Evolutionary conservation across 208 protist species (phyloP), one percentile per base, ranked within the genome.

Genomic region (Kentomonas sorsogonicus): DNA sequence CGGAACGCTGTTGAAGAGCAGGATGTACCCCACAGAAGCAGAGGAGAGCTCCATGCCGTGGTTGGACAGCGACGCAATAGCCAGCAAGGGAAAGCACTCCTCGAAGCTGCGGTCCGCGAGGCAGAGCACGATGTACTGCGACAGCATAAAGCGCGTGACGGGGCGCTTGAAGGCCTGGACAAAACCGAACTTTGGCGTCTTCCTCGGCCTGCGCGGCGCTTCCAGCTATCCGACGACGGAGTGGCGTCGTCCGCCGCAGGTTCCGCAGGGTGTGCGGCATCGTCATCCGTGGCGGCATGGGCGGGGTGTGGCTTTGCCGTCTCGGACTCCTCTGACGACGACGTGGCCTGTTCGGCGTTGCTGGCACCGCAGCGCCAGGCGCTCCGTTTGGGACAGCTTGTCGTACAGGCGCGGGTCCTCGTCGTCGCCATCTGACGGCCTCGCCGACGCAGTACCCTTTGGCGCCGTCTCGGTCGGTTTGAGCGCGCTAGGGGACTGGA

Each of bases 91-190:
- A 50, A 89, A 75, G 30, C 67, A 68, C 34, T 79, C 62, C 16
- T 40, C 22, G 13, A 62, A 52, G 1, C 55, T 63, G 43, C 69
- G 71, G 60, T 86, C 77, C 9, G 67, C 62, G 5, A 47, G 65
- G 25, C 36, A 62, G 0, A 89, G 59, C 2, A 83, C 41, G 77
- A 79, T 85, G 67, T 83, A 89, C 29, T 72, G 65, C 15, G 76
- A 60, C 1, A 89, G 72, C 58, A 79, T 74, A 44, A 74, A 65
- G 25, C 77, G 63, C 1, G 77, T 83, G 34, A 39, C 54, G 1
- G 64, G 46, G 27, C 27, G 33, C 16, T 26, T 18, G 53, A 81
- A 83, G 11, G 77, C 72, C 29, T 80, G 62, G 33, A 59, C 64
- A 56, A 86, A 89, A 30, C 82, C 82, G 60, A 86, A 81, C 18